Base-by-base conservation (phyloP, 805 yeast species). In the Candida rishiriensis region DNA sequence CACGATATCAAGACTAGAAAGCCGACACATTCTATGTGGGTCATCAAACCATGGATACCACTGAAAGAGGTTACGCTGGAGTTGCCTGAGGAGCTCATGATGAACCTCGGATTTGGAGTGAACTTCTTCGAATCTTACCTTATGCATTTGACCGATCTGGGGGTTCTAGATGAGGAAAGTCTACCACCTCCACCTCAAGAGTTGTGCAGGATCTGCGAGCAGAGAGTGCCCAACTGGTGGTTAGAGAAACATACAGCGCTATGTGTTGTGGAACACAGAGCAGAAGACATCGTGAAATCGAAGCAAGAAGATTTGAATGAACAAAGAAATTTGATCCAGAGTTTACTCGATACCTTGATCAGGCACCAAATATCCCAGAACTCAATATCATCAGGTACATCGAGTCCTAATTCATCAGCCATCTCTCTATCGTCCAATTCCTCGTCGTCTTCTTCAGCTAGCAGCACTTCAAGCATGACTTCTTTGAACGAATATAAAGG, bases 221-320 rank as follows among this genome's bases (percentile, higher is more conserved):
- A 81, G 29, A 76, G 76, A 39, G 81, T 89, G n/a, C 97, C 96
- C 3, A 85, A 89, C 3, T 93, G 99, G 99, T 93, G 95, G 85
- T 71, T 93, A 34, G 99, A 91, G 55, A 76, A 83, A 40, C 99
- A 93, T 64, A 83, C 91, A 1, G 93, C 89, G 57, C 68, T 86
- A 38, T 93, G 99, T 56, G 71, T 86, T 28, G 76, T 87, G 31
- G 97, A 90, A 61, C 96, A 89, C 64, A 76, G 81, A 55, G 78
- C 85, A 10, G 89, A 83, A 56, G 89, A 88, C 52, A 81, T 82
- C 30, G 79, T 91, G 10, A 87, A 85, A 56, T 53, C 72, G 31
- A 69, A 81, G 38, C 96, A 91, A 52, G 98, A 93, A 53, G 71
- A 74, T 15, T 68, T 91, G 3, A 65, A 76, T 3, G 97, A 90